phyloP scores from a whole-genome alignment of 371 early-diverging fungal species.

The Mucor saturninus region DNA sequence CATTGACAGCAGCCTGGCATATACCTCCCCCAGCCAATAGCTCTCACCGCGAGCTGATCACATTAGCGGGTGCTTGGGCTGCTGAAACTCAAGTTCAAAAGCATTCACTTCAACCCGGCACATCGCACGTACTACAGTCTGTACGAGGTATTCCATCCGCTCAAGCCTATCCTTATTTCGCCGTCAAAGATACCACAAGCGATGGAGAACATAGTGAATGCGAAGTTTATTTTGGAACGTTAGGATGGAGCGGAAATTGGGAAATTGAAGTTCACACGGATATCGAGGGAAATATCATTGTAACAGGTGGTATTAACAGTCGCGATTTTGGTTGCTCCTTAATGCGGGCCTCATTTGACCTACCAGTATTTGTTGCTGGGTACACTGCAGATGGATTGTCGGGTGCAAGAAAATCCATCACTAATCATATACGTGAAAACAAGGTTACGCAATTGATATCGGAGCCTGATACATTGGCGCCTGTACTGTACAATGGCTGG shows the following conservation, averaged over 20 bases:
- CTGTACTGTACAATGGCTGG: conserved; percentile 54
- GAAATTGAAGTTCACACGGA: conserved; percentile 32
- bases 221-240: conserved; percentile 45
- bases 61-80: conserved; percentile 47
- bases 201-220: conserved; percentile 22
- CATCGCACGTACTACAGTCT: conserved; percentile 30
- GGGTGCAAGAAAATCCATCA: conserved; percentile 38
- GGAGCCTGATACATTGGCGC: background rate
- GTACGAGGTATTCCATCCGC: conserved; percentile 44
- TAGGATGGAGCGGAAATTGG: conserved; percentile 54
- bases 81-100: conserved; percentile 40
- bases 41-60: conserved; percentile 29
- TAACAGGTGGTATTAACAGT: conserved; percentile 46
- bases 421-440: conserved; percentile 25
- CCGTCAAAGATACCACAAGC: conserved; percentile 29
- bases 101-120: conserved; percentile 30
- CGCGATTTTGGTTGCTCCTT: conserved; percentile 33
- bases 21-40: conserved; percentile 24
- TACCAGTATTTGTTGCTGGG: conserved; percentile 36
- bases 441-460: conserved; percentile 10
- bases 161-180: conserved; percentile 49
- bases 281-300: conserved; percentile 26
- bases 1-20: conserved; percentile 46
- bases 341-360: conserved; percentile 7
- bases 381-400: conserved; percentile 35